These are phyloP conservation scores for Mycena venus DNA, from an alignment of 768 basidiomycete genomes.

Conservation along the genomic window DNA sequence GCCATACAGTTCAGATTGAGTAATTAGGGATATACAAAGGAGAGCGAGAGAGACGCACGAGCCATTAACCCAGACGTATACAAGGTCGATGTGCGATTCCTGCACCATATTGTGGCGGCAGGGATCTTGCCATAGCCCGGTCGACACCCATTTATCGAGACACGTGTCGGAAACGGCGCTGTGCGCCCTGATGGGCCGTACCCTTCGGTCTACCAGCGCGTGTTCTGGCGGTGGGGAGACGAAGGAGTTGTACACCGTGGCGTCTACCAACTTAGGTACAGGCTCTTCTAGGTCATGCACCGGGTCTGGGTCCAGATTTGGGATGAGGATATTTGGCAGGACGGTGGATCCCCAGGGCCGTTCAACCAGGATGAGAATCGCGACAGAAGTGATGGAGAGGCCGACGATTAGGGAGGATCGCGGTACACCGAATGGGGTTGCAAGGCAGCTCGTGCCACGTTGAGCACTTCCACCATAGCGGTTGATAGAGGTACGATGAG, in stretches of 20 bases:
- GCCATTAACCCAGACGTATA: slow-evolving; percentile 38
- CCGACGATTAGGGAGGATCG: slow-evolving; percentile 28
- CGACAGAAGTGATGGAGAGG: slow-evolving; percentile 28
- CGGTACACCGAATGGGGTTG: slow-evolving; percentile 24
- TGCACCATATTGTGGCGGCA: slow-evolving; percentile 28
- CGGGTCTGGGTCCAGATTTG: neutral
- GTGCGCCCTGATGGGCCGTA: slow-evolving; percentile 31
- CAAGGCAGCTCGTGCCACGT: slow-evolving; percentile 5
- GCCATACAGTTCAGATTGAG: neutral
- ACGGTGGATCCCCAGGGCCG: slow-evolving; percentile 22
- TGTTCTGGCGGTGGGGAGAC: slow-evolving; percentile 12
- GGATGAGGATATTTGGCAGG: slow-evolving; percentile 7
- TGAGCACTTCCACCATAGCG: neutral
- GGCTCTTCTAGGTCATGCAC: neutral
- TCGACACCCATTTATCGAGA: slow-evolving; percentile 30
- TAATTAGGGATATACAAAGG: neutral
- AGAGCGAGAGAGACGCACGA: slow-evolving; percentile 28
- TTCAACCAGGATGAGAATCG: slow-evolving; percentile 16
- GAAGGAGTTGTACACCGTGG: slow-evolving; percentile 29
- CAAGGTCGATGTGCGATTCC: slow-evolving; percentile 31
- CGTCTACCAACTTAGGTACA: neutral
- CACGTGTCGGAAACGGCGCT: slow-evolving; percentile 25
- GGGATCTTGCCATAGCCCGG: slow-evolving; percentile 30
- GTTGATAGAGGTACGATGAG: slow-evolving; percentile 12
- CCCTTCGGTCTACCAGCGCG: slow-evolving; percentile 4